phyloP scores from a whole-genome alignment of 139 green algal genomes.

The Klebsormidium nitens region DNA sequence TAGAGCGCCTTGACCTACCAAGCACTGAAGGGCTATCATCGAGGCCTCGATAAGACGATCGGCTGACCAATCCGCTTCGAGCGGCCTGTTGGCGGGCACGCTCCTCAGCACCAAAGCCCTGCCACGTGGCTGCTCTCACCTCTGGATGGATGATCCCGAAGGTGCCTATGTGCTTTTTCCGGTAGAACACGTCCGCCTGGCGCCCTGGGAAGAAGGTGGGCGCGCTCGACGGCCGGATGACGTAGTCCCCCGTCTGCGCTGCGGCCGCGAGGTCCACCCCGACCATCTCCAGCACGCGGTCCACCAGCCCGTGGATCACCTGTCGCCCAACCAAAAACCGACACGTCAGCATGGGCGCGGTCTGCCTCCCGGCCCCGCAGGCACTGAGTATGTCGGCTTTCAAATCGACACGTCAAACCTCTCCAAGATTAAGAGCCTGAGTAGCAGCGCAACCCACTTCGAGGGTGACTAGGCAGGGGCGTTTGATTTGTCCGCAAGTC shows the following conservation, averaged over 20 bases:
- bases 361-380: no score
- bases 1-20: neutral
- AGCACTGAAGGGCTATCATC: neutral
- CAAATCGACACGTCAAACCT: no score
- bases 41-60: neutral
- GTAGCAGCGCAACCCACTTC: no score
- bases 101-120: neutral
- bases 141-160: conserved; percentile 96
- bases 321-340: conserved; percentile 18
- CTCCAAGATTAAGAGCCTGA: no score
- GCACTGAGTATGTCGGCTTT: no score
- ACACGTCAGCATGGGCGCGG: no score
- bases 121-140: conserved; percentile 14
- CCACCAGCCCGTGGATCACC: conserved; percentile 87
- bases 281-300: conserved; percentile 92
- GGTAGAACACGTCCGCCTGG: conserved; percentile 51
- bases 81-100: neutral
- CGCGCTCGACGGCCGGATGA: conserved; percentile 48
- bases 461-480: no score
- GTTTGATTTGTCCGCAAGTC: no score
- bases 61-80: neutral
- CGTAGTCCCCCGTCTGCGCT: conserved; percentile 57
- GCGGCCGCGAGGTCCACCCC: conserved; percentile 46
- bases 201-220: conserved; percentile 82
- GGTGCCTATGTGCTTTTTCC: conserved; percentile 55